A percentile compares a stretch with the other conserved stretches of the same genome.
phyloP scores from a whole-genome alignment of 2,329 filamentous ascomycete genomes.

The Blastomyces emzantsi region DNA sequence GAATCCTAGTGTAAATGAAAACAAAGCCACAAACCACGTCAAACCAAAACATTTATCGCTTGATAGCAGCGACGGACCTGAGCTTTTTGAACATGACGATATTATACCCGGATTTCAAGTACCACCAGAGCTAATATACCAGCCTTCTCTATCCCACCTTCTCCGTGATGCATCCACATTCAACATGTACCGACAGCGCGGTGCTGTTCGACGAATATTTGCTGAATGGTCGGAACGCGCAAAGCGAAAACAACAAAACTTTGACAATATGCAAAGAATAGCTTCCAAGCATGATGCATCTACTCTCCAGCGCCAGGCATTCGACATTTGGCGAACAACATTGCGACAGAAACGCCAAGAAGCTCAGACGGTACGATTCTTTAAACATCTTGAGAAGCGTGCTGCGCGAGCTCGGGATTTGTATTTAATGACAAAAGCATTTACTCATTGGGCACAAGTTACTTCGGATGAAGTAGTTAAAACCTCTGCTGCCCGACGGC shows the following conservation, averaged over 20 bases:
- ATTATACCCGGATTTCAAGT: conserved; percentile 22
- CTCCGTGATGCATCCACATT: conserved; percentile 44
- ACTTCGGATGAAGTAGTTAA: conserved; percentile 56
- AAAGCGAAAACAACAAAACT: conserved; percentile 29
- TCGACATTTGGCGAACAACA: conserved; percentile 43
- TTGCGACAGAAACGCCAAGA: conserved; percentile 34
- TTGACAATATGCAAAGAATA: conserved; percentile 32
- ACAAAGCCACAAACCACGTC: background rate
- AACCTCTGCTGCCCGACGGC: conserved; percentile 58
- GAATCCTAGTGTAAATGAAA: background rate
- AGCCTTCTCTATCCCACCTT: conserved; percentile 44
- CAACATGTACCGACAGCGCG: conserved; percentile 35
- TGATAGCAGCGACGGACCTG: conserved; percentile 17
- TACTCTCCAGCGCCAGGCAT: conserved; percentile 44
- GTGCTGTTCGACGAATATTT: conserved; percentile 33
- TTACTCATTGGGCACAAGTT: conserved; percentile 59
- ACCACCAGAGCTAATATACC: conserved; percentile 37
- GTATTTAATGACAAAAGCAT: conserved; percentile 55
- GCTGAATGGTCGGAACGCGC: conserved; percentile 42
- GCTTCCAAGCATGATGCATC: conserved; percentile 44
- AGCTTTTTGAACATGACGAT: conserved; percentile 18
- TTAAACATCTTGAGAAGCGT: conserved; percentile 48
- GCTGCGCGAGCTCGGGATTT: conserved; percentile 57
- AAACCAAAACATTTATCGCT: background rate
- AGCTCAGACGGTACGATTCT: conserved; percentile 45